phyloP scores from a whole-genome alignment of 2,329 filamentous ascomycete genomes.

The Stemphylium vesicarium region DNA sequence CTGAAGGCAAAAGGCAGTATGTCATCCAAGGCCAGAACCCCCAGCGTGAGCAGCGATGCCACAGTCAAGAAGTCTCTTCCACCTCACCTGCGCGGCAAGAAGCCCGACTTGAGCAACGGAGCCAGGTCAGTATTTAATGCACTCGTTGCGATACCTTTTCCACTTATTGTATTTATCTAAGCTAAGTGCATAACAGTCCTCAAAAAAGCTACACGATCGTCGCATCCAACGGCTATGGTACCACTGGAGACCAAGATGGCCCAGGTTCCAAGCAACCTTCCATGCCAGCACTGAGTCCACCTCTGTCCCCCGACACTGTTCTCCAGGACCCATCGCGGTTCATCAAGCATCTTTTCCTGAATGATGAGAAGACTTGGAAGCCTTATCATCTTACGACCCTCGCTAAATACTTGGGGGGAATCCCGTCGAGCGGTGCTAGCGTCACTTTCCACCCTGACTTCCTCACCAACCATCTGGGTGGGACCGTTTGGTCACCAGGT shows the following conservation, averaged over 20 bases:
- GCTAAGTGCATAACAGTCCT: constrained; percentile 10
- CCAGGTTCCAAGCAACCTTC: constrained; percentile 3
- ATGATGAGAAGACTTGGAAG: constrained; percentile 35
- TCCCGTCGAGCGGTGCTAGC: constrained; percentile 31
- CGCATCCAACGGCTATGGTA: constrained; percentile 14
- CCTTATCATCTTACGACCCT: constrained; percentile 48
- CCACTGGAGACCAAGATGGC: constrained; percentile 32
- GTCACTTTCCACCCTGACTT: constrained; percentile 50
- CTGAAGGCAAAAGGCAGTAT: constrained; percentile 12
- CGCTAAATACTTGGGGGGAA: constrained; percentile 19
- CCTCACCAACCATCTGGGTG: constrained; percentile 46
- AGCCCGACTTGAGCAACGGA: not conserved
- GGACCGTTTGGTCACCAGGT: constrained; percentile 50
- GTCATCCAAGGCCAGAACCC: constrained; percentile 10
- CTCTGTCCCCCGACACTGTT: constrained; percentile 13
- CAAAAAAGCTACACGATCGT: constrained; percentile 1
- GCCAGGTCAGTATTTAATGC: constrained; percentile 9
- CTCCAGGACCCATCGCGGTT: constrained; percentile 9
- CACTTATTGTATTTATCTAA: not conserved
- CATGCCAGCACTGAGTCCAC: constrained; percentile 17
- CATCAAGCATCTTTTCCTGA: constrained; percentile 21
- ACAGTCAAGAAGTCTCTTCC: constrained; percentile 21
- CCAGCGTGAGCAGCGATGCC: constrained; percentile 8
- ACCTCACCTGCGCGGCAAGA: constrained; percentile 25
- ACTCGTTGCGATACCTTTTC: not conserved